Evolutionary conservation across 73 alveolate genomes (phyloP), one percentile per base, ranked within the genome.

Genomic region (Paramecium tetraurelia): DNA sequence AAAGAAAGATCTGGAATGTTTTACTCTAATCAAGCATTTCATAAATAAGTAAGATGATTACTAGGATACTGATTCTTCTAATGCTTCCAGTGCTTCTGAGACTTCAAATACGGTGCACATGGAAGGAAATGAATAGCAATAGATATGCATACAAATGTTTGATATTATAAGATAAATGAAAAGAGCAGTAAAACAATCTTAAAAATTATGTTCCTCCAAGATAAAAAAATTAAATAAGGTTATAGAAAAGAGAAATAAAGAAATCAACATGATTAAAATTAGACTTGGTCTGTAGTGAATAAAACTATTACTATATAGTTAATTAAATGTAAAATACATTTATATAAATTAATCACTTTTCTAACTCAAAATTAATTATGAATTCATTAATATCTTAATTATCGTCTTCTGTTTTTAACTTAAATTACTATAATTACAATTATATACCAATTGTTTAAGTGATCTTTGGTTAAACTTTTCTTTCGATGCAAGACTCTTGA

Each of bases 371-470:
- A 63, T 63, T 63, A 31, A 63, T 63, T 63, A 63, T 63, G 46
- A 63, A 63, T 27, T 63, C 46, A 63, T 63, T 63, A 31, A 63
- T 63, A 63, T 63, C 84, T 63, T 63, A 63, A 16, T 63, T 63
- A 63, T 63, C 84, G 0, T 63, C 84, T 63, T 63, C 84, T 63
- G 44, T 63, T 63, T 63, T 63, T 31, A 63, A 31, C 84, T 63
- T 22, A 63, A 63, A 53, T n/a, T 53, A 53, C 9, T 18, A 16
- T 63, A 21, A 31, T 33, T 6, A 63, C 22, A 40, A 18, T 24
- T 3, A 12, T 3, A 31, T 63, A 63, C 84, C 29, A 27, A 63
- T 63, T 63, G 5, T 31, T 63, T 63, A 1, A 33, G 41, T 31
- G 84, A 63, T 63, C 84, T 63, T 33, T 63, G 10, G 20, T 63